Evolutionary conservation across 73 alveolate genomes (phyloP).

Genomic region (Paramecium tetraurelia): DNA sequence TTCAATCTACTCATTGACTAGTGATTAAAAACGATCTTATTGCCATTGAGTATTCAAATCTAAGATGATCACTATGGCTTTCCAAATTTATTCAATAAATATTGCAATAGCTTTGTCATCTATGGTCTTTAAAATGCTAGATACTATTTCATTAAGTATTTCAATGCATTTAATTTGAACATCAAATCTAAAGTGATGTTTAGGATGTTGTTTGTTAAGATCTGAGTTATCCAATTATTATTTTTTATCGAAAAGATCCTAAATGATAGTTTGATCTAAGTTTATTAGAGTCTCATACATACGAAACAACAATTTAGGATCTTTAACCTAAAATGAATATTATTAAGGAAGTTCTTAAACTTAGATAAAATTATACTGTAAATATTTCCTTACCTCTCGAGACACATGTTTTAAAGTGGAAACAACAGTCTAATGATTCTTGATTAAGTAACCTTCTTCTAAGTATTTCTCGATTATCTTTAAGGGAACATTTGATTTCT

Average conservation of each 20-base stretch:
- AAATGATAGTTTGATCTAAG: neutral
- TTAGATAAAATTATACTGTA: neutral
- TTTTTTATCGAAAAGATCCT: neutral
- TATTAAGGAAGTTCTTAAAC: neutral
- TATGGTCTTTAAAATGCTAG: neutral
- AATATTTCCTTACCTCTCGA: neutral
- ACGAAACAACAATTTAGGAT: neutral
- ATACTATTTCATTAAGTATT: neutral
- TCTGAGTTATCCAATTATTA: neutral
- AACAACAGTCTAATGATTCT: neutral
- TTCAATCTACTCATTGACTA: neutral
- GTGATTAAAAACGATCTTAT: neutral
- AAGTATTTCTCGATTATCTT: neutral
- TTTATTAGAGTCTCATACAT: neutral
- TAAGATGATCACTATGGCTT: neutral
- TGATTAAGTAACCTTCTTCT: neutral
- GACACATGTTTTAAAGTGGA: neutral
- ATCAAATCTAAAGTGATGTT: neutral
- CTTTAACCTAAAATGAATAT: neutral
- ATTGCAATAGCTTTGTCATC: slow-evolving; percentile 1
- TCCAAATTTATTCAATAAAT: slow-evolving; percentile 1
- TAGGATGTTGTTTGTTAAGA: neutral
- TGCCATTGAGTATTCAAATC: neutral
- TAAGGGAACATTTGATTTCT: neutral
- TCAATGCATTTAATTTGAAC: neutral